phyloP scores from a whole-genome alignment of 495 filamentous ascomycete genomes.

The Penicillium coprophilum region DNA sequence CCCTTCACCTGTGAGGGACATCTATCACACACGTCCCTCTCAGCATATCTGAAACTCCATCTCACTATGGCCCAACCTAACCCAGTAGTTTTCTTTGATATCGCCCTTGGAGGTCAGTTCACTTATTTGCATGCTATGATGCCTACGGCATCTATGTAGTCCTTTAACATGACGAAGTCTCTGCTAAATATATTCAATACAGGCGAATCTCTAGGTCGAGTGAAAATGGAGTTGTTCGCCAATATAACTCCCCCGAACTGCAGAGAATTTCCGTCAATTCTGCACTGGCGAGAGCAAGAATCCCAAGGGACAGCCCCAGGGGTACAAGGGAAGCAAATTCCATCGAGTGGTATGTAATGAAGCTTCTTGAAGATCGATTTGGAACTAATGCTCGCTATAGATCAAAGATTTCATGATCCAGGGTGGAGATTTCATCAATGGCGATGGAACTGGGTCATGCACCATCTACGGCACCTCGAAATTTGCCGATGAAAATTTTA shows the following conservation, averaged over 20 bases:
- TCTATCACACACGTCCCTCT: not conserved
- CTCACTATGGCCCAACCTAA: conserved; percentile 37
- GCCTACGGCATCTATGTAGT: not conserved
- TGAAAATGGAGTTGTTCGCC: conserved; percentile 92
- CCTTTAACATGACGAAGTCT: not conserved
- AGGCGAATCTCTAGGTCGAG: conserved; percentile 89
- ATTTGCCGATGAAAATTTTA: conserved; percentile 93
- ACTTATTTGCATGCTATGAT: not conserved
- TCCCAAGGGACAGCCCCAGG: conserved; percentile 73
- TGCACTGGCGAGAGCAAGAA: conserved; percentile 94
- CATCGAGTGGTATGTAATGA: conserved; percentile 77
- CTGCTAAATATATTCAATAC: conserved; percentile 5
- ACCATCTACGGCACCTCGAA: conserved; percentile 79
- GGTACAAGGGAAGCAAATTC: conserved; percentile 93
- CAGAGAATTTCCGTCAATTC: conserved; percentile 96
- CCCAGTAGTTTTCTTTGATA: conserved; percentile 87
- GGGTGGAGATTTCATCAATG: conserved; percentile 94
- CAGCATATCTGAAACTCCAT: not conserved
- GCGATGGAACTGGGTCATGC: conserved; percentile 86
- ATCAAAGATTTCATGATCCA: conserved; percentile 98
- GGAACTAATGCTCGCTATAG: conserved; percentile 41
- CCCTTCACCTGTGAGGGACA: not conserved
- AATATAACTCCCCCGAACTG: conserved; percentile 82
- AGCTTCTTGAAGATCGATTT: not conserved
- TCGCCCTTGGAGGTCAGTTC: conserved; percentile 71